Base-by-base conservation (phyloP, 2,329 filamentous ascomycete species). In the Apiospora phragmitis region DNA sequence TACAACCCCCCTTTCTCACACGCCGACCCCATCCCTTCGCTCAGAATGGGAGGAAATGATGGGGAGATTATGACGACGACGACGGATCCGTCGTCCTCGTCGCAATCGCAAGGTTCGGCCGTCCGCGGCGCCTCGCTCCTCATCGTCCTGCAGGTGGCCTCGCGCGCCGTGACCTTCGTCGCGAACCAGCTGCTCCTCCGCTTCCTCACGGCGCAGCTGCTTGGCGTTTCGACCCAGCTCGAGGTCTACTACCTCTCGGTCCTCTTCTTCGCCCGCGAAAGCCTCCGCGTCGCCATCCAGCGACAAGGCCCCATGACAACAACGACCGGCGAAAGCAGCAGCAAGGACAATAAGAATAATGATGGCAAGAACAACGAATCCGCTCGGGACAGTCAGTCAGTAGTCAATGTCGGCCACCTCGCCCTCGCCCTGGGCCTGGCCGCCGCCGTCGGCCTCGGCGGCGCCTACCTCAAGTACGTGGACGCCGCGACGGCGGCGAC, bases 261-360 rank as follows among this genome's bases (percentile, higher is more conserved):
- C n/a, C 87, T 99, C 0, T 98, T 97, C 81, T 98, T 99, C 78
- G 93, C 96, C 0, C 89, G 96, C 49, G 96, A 99, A 82, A 95
- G 93, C 77, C 84, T 98, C 67, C 92, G 96, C 21, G 92, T 97
- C n/a, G 94, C 95, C 35, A 89, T 97, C 45, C 95, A 98, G 82
- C 88, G 96, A 68, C 93, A 95, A 75, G 83, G 84, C 68, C 73
- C 73, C 74, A 79, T 70, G 71, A 75, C 67, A 68, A 76, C 69
- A 73, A 70, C 74, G 67, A 73, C 47, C 68, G 74, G 69, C 68
- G 77, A 72, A 74, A 79, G 49, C 75, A 80, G 49, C 75, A 80
- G 72, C 1, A 69, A 73, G 41, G 73, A 35, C 38, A 72, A 47
- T 12, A 29, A 38, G 26, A 59, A 62, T 12, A 29, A 38, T 24